Base-by-base conservation (phyloP, 768 basidiomycete species). In the Agaricus blazei region DNA sequence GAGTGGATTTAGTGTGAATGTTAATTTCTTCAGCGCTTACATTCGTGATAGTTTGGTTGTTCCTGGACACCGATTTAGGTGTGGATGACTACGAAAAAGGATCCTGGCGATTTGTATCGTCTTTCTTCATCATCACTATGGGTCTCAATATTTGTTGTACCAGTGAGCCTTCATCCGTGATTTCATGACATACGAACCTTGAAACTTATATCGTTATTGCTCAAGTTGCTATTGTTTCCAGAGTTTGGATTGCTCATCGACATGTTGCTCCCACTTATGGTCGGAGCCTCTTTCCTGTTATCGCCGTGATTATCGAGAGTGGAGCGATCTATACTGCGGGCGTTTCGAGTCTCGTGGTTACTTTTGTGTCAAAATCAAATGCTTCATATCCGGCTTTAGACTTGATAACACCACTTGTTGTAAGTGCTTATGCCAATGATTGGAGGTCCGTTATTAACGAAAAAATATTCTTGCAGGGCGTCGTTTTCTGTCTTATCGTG, bases 401-500 rank as follows among this genome's bases (percentile, higher is more conserved):
- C 14, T 4, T 53, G 27, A 15, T 53, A n/a, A 53, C 52, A 11
- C 52, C 52, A 14, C 43, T 53, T 14, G 52, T 53, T 19, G 52
- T 53, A 43, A 53, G 43, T 19, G 19, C 19, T 19, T 19, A 19
- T 19, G 19, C 19, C 19, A 19, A 19, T 19, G 19, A 19, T 19
- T 19, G 19, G 19, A 19, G 19, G 19, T 19, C 19, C 19, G 19
- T 34, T 34, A 7, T 11, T 34, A 7, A 2, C 34, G 11, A 34
- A 34, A 36, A 27, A 12, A 4, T 34, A 34, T 11, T 11, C 31
- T 5, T 11, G 11, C 44, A 51, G 52, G 52, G 52, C n/a, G 52
- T 53, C 24, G 26, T 38, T 7, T 53, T 45, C 29, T 53, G 52
- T 34, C 52, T 53, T n/a, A 53, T 53, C 23, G 52, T 53, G 2